Percentiles rank a stretch among this genome's conserved stretches.
These are phyloP conservation scores for Sistotremastrum niveocremeum DNA, from an alignment of 768 basidiomycete genomes.

Conservation along the genomic window DNA sequence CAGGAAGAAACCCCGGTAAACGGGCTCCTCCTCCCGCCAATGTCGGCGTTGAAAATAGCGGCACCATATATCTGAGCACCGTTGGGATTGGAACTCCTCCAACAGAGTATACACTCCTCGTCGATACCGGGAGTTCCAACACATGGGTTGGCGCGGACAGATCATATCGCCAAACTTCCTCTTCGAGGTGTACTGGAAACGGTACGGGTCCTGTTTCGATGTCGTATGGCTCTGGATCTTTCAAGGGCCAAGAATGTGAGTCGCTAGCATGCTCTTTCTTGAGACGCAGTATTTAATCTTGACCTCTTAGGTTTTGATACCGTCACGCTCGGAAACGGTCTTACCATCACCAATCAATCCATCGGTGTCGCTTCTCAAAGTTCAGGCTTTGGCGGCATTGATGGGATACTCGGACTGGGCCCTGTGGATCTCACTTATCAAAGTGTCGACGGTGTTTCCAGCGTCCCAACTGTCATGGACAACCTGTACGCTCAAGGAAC, in stretches of 20 bases:
- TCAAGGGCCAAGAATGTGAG: constrained; percentile 10
- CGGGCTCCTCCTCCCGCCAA: no score
- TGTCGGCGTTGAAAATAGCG: no score
- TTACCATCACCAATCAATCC: constrained; percentile 2
- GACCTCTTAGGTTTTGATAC: background rate
- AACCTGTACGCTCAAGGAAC: constrained; percentile 18
- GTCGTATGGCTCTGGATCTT: constrained; percentile 12
- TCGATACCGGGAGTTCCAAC: constrained; percentile 21
- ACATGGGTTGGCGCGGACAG: constrained; percentile 19
- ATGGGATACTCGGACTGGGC: constrained; percentile 3
- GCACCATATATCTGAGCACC: constrained; percentile 13
- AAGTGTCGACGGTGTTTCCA: background rate
- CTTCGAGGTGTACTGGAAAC: constrained; percentile 11
- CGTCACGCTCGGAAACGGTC: background rate
- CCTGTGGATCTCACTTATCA: background rate
- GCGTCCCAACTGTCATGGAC: constrained; percentile 22
- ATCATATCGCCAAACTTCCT: constrained; percentile 9
- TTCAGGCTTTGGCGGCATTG: background rate
- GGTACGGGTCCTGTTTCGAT: background rate
- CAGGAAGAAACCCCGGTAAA: no score
- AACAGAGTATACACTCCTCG: constrained; percentile 13
- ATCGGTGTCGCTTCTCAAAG: constrained; percentile 1
- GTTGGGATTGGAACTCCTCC: constrained; percentile 16
- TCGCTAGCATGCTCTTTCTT: background rate
- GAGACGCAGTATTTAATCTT: background rate